Base-by-base conservation (phyloP, 2,329 filamentous ascomycete genomes). In the Verticillium dahliae region DNA sequence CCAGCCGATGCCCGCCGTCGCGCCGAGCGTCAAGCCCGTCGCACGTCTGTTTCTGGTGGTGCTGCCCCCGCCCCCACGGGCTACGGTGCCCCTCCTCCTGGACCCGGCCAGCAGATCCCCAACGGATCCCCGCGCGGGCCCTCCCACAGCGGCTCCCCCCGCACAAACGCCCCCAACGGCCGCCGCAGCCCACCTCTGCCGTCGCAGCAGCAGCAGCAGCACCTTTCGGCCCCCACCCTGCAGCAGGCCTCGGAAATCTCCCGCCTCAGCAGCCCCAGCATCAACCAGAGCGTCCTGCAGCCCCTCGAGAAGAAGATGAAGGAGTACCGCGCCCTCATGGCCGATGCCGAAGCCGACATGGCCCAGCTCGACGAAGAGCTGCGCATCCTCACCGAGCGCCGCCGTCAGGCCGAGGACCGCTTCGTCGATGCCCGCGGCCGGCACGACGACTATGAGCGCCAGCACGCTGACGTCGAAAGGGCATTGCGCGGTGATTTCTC, bases 271-370 rank as follows among this genome's bases (percentile, higher is more conserved):
- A 78, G 75, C 62, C 78, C 78, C 18, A 77, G 73, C 67, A 74
- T 80, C 58, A 67, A 73, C 59, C 72, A 76, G 63, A 77, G 71
- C 65, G 78, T 80, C 61, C 74, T 80, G 38, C 75, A 77, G 63
- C 78, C 78, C 5, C 76, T 80, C 0, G 75, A 78, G 62, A 71
- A 73, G 59, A 80, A 80, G 69, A 75, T 80, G 52, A 69, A 70
- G 57, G 76, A 80, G 72, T 80, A 80, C 69, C 69, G 74, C 14
- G 68, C 65, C 54, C 68, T 77, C 54, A 80, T 80, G 78, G 66
- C 69, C 33, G 72, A 75, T 34, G 76, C 76, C 55, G 74, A 78
- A 64, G 69, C 71, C 6, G 70, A 79, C 66, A 76, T 80, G 72
- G 66, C 70, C 27, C 73, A 72, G 34, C 73, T 80, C 15, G 78